Conservation (phyloP, 2,329 filamentous ascomycete genomes). For the Scedosporium aurantiacum region DNA sequence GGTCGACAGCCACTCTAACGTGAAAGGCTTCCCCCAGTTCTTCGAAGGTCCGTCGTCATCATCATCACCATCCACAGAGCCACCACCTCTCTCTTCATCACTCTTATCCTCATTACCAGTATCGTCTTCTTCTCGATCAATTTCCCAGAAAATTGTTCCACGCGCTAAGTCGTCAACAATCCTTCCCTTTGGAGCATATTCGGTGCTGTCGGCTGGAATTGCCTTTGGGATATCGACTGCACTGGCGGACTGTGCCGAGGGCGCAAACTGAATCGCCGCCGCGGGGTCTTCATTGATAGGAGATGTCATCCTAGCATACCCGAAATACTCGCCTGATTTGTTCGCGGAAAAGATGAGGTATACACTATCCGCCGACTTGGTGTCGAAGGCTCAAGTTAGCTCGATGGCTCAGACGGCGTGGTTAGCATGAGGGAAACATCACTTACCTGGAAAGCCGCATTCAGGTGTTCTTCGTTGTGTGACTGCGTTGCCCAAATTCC, state of each 20-base stretch:
- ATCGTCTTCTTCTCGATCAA: conserved; percentile 47
- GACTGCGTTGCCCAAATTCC: conserved; percentile 90
- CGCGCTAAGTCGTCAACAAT: conserved; percentile 88
- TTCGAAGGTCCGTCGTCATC: conserved; percentile 41
- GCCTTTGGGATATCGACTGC: conserved; percentile 64
- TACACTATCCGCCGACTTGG: conserved; percentile 66
- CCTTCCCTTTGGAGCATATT: conserved; percentile 66
- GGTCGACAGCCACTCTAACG: conserved; percentile 81
- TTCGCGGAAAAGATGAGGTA: conserved; percentile 94
- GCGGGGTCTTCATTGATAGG: conserved; percentile 67
- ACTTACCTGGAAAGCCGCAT: conserved; percentile 77
- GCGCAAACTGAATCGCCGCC: conserved; percentile 58
- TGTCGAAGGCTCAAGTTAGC: neutral
- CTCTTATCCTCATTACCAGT: conserved; percentile 34
- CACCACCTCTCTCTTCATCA: conserved; percentile 22
- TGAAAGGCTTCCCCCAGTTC: conserved; percentile 84
- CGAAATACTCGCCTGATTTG: conserved; percentile 94
- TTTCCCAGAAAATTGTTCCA: conserved; percentile 97
- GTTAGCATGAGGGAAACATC: conserved; percentile 8
- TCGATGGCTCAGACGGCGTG: neutral
- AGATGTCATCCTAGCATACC: conserved; percentile 84
- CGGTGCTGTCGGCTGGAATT: conserved; percentile 67
- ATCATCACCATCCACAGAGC: conserved; percentile 14
- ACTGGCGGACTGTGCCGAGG: conserved; percentile 46
- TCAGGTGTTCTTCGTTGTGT: conserved; percentile 79